Conservation (phyloP, 306 rosid genomes). For the Corylus americana region DNA sequence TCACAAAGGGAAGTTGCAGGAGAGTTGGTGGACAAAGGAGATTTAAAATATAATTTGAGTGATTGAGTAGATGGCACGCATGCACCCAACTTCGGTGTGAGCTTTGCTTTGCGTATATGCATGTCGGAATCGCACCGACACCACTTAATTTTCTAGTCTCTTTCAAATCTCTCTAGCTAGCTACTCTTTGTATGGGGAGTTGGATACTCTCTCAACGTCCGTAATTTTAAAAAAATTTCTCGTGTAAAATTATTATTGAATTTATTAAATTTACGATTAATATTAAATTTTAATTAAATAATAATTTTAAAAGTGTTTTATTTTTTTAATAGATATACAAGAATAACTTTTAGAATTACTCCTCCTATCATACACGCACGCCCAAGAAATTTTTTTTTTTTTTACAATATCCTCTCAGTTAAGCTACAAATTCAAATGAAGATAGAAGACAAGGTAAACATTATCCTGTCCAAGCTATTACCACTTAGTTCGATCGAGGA, state of each 20-base stretch:
- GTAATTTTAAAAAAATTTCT: too few species aligned
- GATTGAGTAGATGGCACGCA: not conserved
- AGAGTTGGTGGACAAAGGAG: not conserved
- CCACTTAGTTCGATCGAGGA: too few species aligned
- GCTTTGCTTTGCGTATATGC: conserved; percentile 1
- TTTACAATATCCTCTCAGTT: too few species aligned
- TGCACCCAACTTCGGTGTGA: conserved; percentile 9
- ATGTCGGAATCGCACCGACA: conserved; percentile 47
- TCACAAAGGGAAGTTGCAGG: not conserved
- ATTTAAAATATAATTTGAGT: not conserved
- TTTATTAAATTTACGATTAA: too few species aligned
- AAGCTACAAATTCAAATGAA: too few species aligned
- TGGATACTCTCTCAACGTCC: not conserved
- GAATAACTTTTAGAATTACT: not conserved
- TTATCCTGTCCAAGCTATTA: too few species aligned
- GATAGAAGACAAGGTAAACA: too few species aligned
- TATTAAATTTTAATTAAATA: too few species aligned
- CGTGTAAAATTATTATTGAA: too few species aligned
- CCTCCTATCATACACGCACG: not conserved
- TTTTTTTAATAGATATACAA: too few species aligned
- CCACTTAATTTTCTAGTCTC: conserved; percentile 2
- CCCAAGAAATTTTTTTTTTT: not conserved
- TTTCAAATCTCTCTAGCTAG: not conserved
- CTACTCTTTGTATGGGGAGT: conserved; percentile 17
- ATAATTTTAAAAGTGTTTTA: too few species aligned